A percentile compares a stretch with the other conserved stretches of the same genome.
Evolutionary conservation across 371 early-diverging fungal genomes (phyloP).

Genomic region (Lichtheimia ramosa): DNA sequence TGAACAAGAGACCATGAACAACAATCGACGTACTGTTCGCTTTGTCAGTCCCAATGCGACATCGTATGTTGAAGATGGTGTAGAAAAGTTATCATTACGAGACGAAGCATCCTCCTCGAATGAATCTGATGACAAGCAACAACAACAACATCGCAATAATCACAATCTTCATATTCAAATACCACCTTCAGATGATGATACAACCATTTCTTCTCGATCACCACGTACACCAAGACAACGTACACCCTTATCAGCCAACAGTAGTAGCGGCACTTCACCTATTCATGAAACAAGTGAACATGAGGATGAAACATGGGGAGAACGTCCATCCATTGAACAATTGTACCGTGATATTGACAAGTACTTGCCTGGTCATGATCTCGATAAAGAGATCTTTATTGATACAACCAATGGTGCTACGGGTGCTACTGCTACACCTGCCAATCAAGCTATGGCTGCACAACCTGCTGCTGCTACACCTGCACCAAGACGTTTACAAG

Average conservation of each 20-base stretch:
- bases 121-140: too few species aligned
- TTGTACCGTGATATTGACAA: constrained; percentile 73
- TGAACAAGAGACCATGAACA: too few species aligned
- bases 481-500: constrained; percentile 28
- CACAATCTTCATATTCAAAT: constrained; percentile 19
- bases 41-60: neutral
- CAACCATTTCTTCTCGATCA: constrained; percentile 3
- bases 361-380: constrained; percentile 78
- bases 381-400: constrained; percentile 76
- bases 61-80: neutral
- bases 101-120: neutral
- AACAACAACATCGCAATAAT: constrained; percentile 4
- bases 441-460: too few species aligned
- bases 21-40: neutral
- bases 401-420: constrained; percentile 10
- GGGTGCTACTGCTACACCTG: too few species aligned
- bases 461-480: constrained; percentile 14
- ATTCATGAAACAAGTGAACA: constrained; percentile 14
- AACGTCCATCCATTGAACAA: constrained; percentile 71
- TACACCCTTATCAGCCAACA: constrained; percentile 11
- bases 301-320: constrained; percentile 57
- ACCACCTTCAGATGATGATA: constrained; percentile 8
- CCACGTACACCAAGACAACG: constrained; percentile 11
- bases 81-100: constrained; percentile 6
- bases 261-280: constrained; percentile 4